Percentiles rank a stretch among this genome's conserved stretches.
Evolutionary conservation across 108 stramenopile genomes (phyloP).

Genomic region (Cyclotella kingstonii): DNA sequence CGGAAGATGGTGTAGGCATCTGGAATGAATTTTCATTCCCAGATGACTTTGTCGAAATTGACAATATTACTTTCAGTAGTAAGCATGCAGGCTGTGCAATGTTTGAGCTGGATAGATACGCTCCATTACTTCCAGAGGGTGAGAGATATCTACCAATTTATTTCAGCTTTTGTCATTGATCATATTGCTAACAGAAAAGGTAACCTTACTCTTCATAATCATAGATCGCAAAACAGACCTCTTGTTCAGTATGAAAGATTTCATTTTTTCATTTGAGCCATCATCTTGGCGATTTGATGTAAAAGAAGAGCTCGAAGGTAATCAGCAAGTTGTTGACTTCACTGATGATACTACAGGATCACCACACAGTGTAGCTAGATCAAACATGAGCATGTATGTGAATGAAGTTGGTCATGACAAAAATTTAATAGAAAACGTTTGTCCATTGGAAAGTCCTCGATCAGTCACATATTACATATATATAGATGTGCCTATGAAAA

Average conservation of each 20-base stretch:
- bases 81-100: slow-evolving; percentile 35
- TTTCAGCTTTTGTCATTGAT: not conserved
- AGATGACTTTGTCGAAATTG: slow-evolving; percentile 35
- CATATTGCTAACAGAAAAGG: not conserved
- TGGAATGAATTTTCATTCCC: slow-evolving; percentile 9
- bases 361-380: slow-evolving; percentile 27
- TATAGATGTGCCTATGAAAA: slow-evolving; percentile 26
- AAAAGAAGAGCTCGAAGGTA: slow-evolving; percentile 22
- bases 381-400: slow-evolving; percentile 34
- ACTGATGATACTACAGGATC: slow-evolving; percentile 37
- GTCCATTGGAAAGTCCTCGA: slow-evolving; percentile 12
- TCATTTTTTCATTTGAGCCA: slow-evolving; percentile 42
- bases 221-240: slow-evolving; percentile 38
- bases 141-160: slow-evolving; percentile 2
- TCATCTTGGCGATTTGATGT: slow-evolving; percentile 39
- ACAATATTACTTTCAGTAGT: slow-evolving; percentile 43
- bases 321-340: slow-evolving; percentile 39
- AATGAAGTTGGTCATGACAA: slow-evolving; percentile 42
- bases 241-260: slow-evolving; percentile 39
- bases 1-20: slow-evolving; percentile 19
- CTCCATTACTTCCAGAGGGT: slow-evolving; percentile 29
- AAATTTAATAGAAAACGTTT: slow-evolving; percentile 32
- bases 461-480: slow-evolving; percentile 30
- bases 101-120: slow-evolving; percentile 42
- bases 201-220: not conserved